Percentiles rank a stretch among this genome's conserved stretches.
These are phyloP conservation scores for Saitozyma podzolica DNA, from an alignment of 768 basidiomycete genomes.

Conservation along the genomic window DNA sequence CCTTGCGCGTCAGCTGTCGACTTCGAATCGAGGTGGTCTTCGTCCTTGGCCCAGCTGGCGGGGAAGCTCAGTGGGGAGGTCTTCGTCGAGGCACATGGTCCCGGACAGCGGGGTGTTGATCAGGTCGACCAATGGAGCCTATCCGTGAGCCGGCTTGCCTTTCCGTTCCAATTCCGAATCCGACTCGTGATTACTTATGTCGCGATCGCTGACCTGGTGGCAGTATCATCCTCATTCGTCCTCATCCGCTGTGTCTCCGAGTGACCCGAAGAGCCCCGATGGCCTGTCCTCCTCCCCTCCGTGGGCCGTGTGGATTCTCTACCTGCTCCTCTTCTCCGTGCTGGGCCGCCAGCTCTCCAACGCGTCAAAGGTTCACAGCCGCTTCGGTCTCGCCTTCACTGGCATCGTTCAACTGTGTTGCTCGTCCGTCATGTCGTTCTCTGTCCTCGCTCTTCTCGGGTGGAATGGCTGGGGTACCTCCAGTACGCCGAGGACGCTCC, in stretches of 20 bases:
- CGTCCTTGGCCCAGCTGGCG: conserved; percentile 4
- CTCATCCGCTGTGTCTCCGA: too few species aligned
- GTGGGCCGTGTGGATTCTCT: conserved; percentile 27
- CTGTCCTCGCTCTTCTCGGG: conserved; percentile 85
- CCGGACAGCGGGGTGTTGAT: conserved; percentile 8
- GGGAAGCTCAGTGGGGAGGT: conserved; percentile 23
- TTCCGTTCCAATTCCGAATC: neutral
- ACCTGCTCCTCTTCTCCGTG: conserved; percentile 37
- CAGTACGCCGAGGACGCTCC: conserved; percentile 24
- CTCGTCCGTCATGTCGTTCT: conserved; percentile 89
- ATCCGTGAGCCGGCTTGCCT: conserved; percentile 23
- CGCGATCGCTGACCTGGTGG: too few species aligned
- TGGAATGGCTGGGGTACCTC: conserved; percentile 53
- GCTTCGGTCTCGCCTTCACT: conserved; percentile 87
- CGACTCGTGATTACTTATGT: neutral
- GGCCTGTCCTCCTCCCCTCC: neutral
- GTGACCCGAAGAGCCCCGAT: neutral
- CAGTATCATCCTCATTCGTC: too few species aligned
- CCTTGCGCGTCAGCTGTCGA: conserved; percentile 3
- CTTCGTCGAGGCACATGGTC: conserved; percentile 26
- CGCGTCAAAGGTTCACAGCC: conserved; percentile 72
- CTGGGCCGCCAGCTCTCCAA: conserved; percentile 43
- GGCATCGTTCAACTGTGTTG: conserved; percentile 87
- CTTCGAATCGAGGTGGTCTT: conserved; percentile 30
- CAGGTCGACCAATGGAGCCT: conserved; percentile 30